A percentile compares a stretch with the other conserved stretches of the same genome.
phyloP scores from a whole-genome alignment of 164 flowering plant genomes.

The Stephania cephalantha region DNA sequence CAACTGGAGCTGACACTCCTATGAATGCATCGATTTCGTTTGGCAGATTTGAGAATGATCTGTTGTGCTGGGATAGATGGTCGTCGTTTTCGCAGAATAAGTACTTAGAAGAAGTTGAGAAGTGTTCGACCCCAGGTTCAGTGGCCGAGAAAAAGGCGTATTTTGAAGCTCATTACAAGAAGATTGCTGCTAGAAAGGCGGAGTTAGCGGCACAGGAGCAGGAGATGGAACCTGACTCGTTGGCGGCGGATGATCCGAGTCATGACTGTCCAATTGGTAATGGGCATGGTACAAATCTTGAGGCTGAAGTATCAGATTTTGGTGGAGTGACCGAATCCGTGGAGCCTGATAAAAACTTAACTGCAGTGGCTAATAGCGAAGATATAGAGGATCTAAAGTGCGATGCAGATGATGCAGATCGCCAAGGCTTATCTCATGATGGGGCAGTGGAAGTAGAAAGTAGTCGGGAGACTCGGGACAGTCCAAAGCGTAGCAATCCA shows the following conservation, averaged over 20 bases:
- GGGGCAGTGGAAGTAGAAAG: conserved; percentile 22
- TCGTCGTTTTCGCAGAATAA: conserved; percentile 85
- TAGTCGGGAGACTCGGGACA: conserved; percentile 11
- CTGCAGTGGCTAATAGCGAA: conserved; percentile 11
- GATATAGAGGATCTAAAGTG: conserved; percentile 20
- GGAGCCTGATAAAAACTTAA: conserved; percentile 18
- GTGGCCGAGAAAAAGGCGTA: conserved; percentile 84
- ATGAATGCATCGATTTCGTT: conserved; percentile 65
- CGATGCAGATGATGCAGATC: conserved; percentile 18
- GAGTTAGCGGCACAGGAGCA: conserved; percentile 52
- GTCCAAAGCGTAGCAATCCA: conserved; percentile 12
- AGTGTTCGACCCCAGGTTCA: conserved; percentile 84
- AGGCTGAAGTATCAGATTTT: conserved; percentile 15
- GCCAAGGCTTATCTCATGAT: conserved; percentile 23
- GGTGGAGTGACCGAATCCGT: conserved; percentile 23
- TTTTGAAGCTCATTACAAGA: conserved; percentile 88
- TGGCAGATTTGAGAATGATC: conserved; percentile 74
- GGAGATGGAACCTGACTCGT: conserved; percentile 23
- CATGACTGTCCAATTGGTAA: conserved; percentile 18
- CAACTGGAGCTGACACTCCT: conserved; percentile 22
- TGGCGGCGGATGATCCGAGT: conserved; percentile 16
- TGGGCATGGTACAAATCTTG: conserved; percentile 13
- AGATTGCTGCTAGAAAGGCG: conserved; percentile 63
- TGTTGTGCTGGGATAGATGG: conserved; percentile 89
- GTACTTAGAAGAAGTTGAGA: conserved; percentile 90